phyloP scores from a whole-genome alignment of 2,329 filamentous ascomycete genomes.

The Metarhizium anisopliae region DNA sequence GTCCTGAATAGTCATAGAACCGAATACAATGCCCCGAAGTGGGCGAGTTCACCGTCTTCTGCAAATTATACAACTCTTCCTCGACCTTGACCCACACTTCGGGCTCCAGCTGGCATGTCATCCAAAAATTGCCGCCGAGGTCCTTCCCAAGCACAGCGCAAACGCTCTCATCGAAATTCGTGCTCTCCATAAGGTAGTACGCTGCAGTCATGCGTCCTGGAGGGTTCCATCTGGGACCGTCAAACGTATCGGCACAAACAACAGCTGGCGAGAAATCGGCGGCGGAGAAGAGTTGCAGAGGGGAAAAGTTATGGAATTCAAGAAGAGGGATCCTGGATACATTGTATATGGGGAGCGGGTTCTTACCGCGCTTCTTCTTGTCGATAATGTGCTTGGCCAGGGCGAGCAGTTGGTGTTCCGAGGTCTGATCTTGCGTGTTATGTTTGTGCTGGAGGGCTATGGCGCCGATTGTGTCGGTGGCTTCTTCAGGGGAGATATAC shows the following conservation, averaged over 20 bases:
- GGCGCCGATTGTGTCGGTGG: background rate
- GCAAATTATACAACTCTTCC: slow-evolving; percentile 7
- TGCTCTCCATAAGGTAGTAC: slow-evolving; percentile 1
- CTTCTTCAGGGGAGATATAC: background rate
- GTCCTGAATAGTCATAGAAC: background rate
- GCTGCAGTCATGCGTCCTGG: slow-evolving; percentile 5
- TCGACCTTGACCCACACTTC: slow-evolving; percentile 7
- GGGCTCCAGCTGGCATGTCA: slow-evolving; percentile 7
- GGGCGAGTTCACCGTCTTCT: slow-evolving; percentile 7
- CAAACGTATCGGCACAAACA: background rate
- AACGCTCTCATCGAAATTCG: background rate
- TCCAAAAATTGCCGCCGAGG: slow-evolving; percentile 6
- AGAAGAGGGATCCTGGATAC: background rate
- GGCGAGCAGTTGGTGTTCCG: slow-evolving; percentile 2
- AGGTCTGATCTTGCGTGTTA: slow-evolving; percentile 2
- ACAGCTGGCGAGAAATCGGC: slow-evolving; percentile 6
- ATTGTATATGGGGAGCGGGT: background rate
- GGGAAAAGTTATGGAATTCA: slow-evolving; percentile 4
- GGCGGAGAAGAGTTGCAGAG: slow-evolving; percentile 4
- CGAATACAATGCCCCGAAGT: slow-evolving; percentile 3
- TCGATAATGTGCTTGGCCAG: background rate
- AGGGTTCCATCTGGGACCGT: slow-evolving; percentile 3
- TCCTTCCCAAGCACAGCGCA: slow-evolving; percentile 6
- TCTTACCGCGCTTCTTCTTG: background rate
- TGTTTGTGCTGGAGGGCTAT: slow-evolving; percentile 6